Evolutionary conservation across 495 filamentous ascomycete species (phyloP).

Genomic region (Podospora appendiculata): DNA sequence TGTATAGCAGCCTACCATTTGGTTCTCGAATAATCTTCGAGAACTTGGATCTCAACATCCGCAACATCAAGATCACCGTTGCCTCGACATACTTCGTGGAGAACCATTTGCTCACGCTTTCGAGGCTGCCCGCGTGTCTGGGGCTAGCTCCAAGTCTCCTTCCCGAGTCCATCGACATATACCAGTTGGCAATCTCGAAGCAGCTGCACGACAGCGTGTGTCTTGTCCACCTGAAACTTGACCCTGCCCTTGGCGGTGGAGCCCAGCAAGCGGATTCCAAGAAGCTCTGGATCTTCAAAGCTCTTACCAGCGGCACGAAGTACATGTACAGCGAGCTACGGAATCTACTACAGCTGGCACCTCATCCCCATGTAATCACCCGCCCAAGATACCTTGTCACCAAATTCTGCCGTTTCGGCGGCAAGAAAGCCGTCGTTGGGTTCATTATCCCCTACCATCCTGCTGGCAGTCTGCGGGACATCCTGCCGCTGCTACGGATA

Average conservation of each 20-base stretch:
- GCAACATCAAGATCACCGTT: constrained; percentile 27
- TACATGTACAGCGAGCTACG: constrained; percentile 41
- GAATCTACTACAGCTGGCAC: constrained; percentile 33
- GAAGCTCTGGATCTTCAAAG: constrained; percentile 39
- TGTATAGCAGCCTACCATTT: constrained; percentile 31
- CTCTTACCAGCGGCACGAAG: constrained; percentile 39
- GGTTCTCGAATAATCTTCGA: constrained; percentile 41
- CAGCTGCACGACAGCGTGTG: constrained; percentile 41
- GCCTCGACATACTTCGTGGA: constrained; percentile 36
- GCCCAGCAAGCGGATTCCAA: not conserved
- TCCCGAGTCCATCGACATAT: constrained; percentile 32
- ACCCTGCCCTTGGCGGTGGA: not conserved
- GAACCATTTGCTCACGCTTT: constrained; percentile 25
- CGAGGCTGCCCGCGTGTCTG: constrained; percentile 20
- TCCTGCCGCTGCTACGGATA: constrained; percentile 32
- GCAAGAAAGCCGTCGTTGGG: constrained; percentile 36
- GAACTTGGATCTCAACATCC: constrained; percentile 29
- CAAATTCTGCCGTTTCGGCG: constrained; percentile 37
- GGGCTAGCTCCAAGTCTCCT: constrained; percentile 17
- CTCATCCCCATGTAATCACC: constrained; percentile 34
- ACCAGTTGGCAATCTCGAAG: constrained; percentile 27
- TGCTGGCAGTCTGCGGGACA: constrained; percentile 34
- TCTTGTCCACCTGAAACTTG: constrained; percentile 26
- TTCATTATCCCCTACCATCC: constrained; percentile 37
- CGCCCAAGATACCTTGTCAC: constrained; percentile 36